Percentiles rank a stretch among this genome's conserved stretches.
Evolutionary conservation across 106 monocot genomes (phyloP).

Genomic region (Posidonia australis): DNA sequence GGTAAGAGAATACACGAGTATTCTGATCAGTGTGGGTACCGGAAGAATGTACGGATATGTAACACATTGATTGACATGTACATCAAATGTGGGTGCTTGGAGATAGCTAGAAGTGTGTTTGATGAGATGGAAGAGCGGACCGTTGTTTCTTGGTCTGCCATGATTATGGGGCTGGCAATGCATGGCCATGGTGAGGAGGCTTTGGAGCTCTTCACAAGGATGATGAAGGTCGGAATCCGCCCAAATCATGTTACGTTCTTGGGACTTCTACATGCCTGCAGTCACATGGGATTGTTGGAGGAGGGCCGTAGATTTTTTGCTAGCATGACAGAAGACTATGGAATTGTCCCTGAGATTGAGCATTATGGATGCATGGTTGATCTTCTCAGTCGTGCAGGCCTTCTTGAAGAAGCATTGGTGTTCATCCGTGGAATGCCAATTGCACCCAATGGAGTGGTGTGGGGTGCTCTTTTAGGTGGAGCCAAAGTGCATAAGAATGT

Average conservation of each 20-base stretch:
- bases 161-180: conserved; percentile 47
- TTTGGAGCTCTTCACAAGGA: conserved; percentile 35
- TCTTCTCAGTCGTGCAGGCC: conserved; percentile 54
- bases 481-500: conserved; percentile 45
- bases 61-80: conserved; percentile 69
- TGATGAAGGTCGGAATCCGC: conserved; percentile 20
- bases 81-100: conserved; percentile 53
- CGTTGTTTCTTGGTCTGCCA: conserved; percentile 46
- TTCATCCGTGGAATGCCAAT: conserved; percentile 52
- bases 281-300: conserved; percentile 52
- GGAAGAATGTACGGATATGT: conserved; percentile 30
- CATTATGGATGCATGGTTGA: conserved; percentile 81
- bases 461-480: conserved; percentile 70
- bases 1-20: conserved; percentile 41
- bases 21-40: conserved; percentile 14
- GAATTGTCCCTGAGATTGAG: conserved; percentile 44
- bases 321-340: conserved; percentile 30
- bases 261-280: conserved; percentile 61
- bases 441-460: conserved; percentile 38
- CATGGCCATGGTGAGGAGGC: conserved; percentile 52
- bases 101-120: conserved; percentile 29
- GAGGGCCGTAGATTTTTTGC: conserved; percentile 36
- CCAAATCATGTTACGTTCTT: conserved; percentile 59
- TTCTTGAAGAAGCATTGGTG: conserved; percentile 37
- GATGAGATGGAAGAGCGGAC: conserved; percentile 30